Evolutionary conservation across 1,284 basidiomycete genomes (phyloP).

Genomic region (Waitea zeae): DNA sequence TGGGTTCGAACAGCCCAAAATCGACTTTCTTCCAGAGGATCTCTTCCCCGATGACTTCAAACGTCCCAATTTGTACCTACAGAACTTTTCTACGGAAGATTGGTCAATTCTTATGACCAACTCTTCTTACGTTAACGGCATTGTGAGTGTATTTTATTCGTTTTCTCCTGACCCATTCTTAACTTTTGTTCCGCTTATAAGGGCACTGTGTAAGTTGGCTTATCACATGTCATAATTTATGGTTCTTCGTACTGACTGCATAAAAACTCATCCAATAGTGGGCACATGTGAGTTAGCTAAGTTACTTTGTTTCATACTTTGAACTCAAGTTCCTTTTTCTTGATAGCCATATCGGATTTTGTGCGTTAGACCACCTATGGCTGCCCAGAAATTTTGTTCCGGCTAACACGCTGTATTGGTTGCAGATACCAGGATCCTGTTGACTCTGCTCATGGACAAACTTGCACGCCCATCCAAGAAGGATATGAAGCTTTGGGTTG

Average conservation of each 20-base stretch:
- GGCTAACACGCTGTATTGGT: neutral
- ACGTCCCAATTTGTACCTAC: conserved; percentile 42
- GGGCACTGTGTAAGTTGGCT: too few species aligned
- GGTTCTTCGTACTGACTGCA: neutral
- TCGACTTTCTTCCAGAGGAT: conserved; percentile 37
- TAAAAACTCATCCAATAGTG: conserved; percentile 13
- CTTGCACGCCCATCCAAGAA: conserved; percentile 28
- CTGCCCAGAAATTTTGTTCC: neutral
- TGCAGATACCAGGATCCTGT: conserved; percentile 35
- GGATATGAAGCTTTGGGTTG: conserved; percentile 52
- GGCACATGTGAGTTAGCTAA: conserved; percentile 20
- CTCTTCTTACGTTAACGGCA: conserved; percentile 34
- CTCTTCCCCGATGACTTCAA: conserved; percentile 37
- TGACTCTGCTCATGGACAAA: conserved; percentile 38
- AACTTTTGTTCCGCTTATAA: too few species aligned
- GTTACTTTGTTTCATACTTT: too few species aligned
- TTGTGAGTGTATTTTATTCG: too few species aligned
- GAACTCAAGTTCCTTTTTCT: too few species aligned
- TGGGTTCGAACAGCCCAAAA: conserved; percentile 37
- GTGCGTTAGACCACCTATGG: conserved; percentile 10
- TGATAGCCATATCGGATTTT: conserved; percentile 32
- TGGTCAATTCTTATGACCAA: conserved; percentile 43
- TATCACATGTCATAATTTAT: too few species aligned
- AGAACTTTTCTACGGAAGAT: conserved; percentile 44
- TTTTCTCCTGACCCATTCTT: too few species aligned